These are phyloP conservation scores for Suillus spraguei DNA, from an alignment of 768 basidiomycete species.

Conservation along the genomic window DNA sequence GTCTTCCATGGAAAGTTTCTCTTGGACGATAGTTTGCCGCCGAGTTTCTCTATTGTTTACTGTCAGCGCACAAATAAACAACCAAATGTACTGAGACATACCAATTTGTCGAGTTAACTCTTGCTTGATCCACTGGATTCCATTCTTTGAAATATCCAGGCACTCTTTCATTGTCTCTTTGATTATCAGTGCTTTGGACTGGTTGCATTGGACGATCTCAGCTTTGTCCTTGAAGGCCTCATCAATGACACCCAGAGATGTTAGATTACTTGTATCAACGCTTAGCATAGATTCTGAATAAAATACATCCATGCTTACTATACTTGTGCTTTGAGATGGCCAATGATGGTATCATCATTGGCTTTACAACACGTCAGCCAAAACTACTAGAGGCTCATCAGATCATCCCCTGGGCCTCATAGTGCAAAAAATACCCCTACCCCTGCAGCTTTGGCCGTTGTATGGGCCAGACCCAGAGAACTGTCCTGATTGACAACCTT, in stretches of 20 bases:
- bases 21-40: background rate
- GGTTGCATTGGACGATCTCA: background rate
- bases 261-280: background rate
- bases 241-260: background rate
- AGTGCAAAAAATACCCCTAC: constrained; percentile 3
- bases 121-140: background rate
- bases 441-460: background rate
- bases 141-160: background rate
- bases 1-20: constrained; percentile 11
- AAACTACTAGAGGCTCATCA: constrained; percentile 9
- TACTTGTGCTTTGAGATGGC: constrained; percentile 15
- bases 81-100: background rate
- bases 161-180: background rate
- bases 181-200: background rate
- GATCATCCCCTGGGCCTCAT: background rate
- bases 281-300: background rate
- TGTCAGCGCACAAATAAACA: background rate
- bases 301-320: constrained; percentile 12
- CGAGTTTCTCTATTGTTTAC: background rate
- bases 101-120: background rate
- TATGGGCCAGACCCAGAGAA: constrained; percentile 7
- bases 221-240: background rate
- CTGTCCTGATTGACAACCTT: constrained; percentile 15
- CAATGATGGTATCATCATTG: constrained; percentile 8
- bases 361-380: constrained; percentile 7